These are phyloP conservation scores for Amanita rimosa DNA, from an alignment of 768 basidiomycete genomes.

Conservation along the genomic window DNA sequence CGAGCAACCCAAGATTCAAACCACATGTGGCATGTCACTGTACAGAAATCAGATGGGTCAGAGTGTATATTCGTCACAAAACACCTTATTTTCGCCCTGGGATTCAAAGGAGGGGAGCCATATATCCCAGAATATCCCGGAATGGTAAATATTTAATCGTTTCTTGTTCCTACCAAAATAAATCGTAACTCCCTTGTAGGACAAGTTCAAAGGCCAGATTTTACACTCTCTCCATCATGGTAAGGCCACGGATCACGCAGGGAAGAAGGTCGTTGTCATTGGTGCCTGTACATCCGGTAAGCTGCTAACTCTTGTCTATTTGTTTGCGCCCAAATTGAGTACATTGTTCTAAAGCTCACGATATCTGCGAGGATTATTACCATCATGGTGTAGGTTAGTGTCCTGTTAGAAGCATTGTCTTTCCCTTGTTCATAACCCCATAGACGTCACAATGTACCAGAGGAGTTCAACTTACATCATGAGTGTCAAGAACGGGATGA, in stretches of 20 bases:
- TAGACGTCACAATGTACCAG: slow-evolving; percentile 52
- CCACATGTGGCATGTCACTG: slow-evolving; percentile 30
- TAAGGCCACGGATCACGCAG: slow-evolving; percentile 41
- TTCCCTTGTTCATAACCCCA: background rate
- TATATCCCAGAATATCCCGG: slow-evolving; percentile 35
- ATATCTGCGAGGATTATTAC: slow-evolving; percentile 31
- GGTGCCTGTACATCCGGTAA: slow-evolving; percentile 52
- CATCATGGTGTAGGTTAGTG: slow-evolving; percentile 29
- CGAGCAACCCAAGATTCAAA: slow-evolving; percentile 21
- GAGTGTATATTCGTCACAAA: slow-evolving; percentile 30
- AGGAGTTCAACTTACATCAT: slow-evolving; percentile 49
- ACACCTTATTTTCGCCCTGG: slow-evolving; percentile 42
- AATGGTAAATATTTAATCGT: slow-evolving; percentile 19
- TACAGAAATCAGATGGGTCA: slow-evolving; percentile 22
- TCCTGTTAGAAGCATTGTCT: background rate
- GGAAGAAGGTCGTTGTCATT: slow-evolving; percentile 63
- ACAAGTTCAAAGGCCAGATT: slow-evolving; percentile 50
- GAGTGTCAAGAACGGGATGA: slow-evolving; percentile 29
- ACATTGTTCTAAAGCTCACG: slow-evolving; percentile 22
- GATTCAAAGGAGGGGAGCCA: slow-evolving; percentile 35
- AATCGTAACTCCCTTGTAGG: slow-evolving; percentile 18
- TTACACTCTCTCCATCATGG: slow-evolving; percentile 50
- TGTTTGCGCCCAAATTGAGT: slow-evolving; percentile 7
- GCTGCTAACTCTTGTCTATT: slow-evolving; percentile 12
- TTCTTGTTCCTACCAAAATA: background rate